phyloP scores from a whole-genome alignment of 1,284 basidiomycete species.

The Ustilago cynodontis region DNA sequence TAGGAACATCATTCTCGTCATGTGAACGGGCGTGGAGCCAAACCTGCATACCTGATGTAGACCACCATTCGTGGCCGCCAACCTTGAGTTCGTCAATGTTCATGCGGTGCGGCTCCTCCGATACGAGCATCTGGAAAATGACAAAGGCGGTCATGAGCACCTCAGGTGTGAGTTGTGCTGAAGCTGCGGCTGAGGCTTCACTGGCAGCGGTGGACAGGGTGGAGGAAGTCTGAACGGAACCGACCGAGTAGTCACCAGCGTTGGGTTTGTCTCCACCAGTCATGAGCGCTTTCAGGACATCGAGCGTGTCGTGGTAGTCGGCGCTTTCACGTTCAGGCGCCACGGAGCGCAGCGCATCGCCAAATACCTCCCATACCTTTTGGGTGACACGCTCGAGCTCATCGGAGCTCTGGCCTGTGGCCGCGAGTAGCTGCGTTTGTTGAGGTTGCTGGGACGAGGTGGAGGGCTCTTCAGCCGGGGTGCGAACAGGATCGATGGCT shows the following conservation, averaged over 20 bases:
- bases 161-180: conserved; percentile 47
- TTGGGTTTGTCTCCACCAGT: conserved; percentile 37
- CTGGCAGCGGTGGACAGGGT: conserved; percentile 32
- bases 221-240: conserved; percentile 42
- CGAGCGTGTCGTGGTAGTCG: conserved; percentile 56
- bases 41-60: conserved; percentile 44
- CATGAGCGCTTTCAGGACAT: conserved; percentile 41
- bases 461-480: not conserved
- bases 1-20: conserved; percentile 29
- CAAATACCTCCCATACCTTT: conserved; percentile 62
- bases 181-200: conserved; percentile 28
- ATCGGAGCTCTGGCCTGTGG: conserved; percentile 37
- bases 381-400: conserved; percentile 61
- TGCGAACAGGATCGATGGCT: conserved; percentile 19
- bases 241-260: conserved; percentile 48
- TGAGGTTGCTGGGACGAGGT: conserved; percentile 1
- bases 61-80: conserved; percentile 59
- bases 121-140: conserved; percentile 57
- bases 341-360: conserved; percentile 59
- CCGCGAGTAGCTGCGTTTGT: conserved; percentile 17
- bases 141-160: conserved; percentile 60
- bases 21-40: conserved; percentile 36
- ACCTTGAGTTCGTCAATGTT: conserved; percentile 60
- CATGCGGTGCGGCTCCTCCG: conserved; percentile 51
- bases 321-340: conserved; percentile 49